Evolutionary conservation across 1,284 basidiomycete genomes (phyloP).

Genomic region (Moniliophthora roreri): DNA sequence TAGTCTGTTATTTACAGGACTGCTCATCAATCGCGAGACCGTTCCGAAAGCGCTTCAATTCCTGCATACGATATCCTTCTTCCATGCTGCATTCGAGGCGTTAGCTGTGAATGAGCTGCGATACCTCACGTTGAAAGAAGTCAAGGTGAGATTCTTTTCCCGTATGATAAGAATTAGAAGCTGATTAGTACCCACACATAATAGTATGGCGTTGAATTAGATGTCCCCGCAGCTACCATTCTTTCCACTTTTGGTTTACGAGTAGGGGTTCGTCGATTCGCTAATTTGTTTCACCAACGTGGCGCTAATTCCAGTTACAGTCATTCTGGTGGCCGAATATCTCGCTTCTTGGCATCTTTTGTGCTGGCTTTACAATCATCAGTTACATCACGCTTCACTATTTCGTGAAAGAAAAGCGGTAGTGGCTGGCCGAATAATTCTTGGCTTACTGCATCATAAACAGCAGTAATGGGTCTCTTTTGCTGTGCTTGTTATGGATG

Average conservation of each 20-base stretch:
- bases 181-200: neutral
- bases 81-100: conserved; percentile 98
- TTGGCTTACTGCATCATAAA: neutral
- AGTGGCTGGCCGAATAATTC: conserved; percentile 11
- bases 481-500: too few relatives aligned
- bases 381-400: conserved; percentile 84
- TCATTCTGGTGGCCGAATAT: conserved; percentile 98
- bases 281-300: neutral
- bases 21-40: conserved; percentile 92
- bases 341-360: conserved; percentile 79
- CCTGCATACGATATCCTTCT: conserved; percentile 92
- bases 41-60: conserved; percentile 75
- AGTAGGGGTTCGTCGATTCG: conserved; percentile 57
- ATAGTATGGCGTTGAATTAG: conserved; percentile 90
- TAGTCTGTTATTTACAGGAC: conserved; percentile 92
- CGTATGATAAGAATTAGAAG: neutral
- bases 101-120: conserved; percentile 94
- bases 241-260: conserved; percentile 87
- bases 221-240: conserved; percentile 92
- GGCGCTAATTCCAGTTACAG: conserved; percentile 33
- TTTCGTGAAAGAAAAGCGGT: conserved; percentile 90
- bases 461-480: too few relatives aligned
- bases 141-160: conserved; percentile 57
- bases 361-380: conserved; percentile 69
- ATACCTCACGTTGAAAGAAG: conserved; percentile 90